Evolutionary conservation across 2,329 filamentous ascomycete genomes (phyloP), one percentile per base, ranked within the genome.

Genomic region (Aspergillus cejpii): DNA sequence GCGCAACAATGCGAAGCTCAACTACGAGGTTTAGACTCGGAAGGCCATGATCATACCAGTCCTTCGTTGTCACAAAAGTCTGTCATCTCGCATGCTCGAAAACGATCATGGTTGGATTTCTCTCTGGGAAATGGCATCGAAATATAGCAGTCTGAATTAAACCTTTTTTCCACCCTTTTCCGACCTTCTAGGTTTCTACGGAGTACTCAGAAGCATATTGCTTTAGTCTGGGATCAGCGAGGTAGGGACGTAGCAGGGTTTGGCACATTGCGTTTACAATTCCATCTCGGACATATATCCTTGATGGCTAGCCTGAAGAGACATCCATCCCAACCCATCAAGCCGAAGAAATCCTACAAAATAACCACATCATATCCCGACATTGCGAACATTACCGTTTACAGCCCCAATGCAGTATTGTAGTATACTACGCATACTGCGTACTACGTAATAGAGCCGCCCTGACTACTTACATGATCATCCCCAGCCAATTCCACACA

Each of bases 1-100:
- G 50, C 66, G 14, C 56, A 62, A 41, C 60, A 68, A 56, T 68
- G 67, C 47, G 57, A 64, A 50, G 48, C 58, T 40, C 62, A 67
- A 51, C 43, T 68, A 40, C 54, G 48, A 17, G 48, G 57, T 5
- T 43, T 64, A 3, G 57, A 64, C 15, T 26, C 49, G 5, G 55
- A 52, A 44, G 38, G 57, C 33, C 41, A 52, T 10, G 52, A 57
- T 6, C 46, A 41, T n/a, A 43, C 41, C 12, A 43, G 40, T 44
- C 44, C 29, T 5, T 51, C 57, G 8, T 51, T 53, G 3, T 46
- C 56, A 40, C 52, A 46, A 38, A 53, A 54, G 49, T 52, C 54
- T 20, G 61, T 62, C 29, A 48, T 50, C 23, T 51, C 48, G 26
- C 52, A 40, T 42, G 45, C 56, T 10, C 58, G 51, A 44, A 43